These are phyloP conservation scores for Fusarium tupiense DNA, from an alignment of 2,329 filamentous ascomycete species.

Conservation along the genomic window DNA sequence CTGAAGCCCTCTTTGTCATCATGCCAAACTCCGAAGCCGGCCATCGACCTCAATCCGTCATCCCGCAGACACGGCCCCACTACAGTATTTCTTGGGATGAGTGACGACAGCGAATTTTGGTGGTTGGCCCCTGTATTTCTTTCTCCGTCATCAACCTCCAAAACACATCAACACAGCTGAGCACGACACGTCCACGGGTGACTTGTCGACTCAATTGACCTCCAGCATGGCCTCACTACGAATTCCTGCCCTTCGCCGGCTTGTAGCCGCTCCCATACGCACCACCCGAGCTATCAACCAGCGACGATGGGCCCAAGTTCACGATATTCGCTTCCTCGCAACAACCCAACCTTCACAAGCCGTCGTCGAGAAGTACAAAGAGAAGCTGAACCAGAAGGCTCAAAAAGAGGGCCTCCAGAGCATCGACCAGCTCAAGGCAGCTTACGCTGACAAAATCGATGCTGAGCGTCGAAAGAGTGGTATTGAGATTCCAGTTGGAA, in stretches of 20 bases:
- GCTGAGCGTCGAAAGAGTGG: conserved; percentile 74
- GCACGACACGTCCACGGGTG: conserved; percentile 4
- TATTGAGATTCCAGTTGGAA: conserved; percentile 52
- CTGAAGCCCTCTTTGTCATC: conserved; percentile 40
- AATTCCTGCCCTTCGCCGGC: conserved; percentile 59
- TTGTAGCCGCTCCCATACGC: conserved; percentile 49
- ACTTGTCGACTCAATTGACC: conserved; percentile 8
- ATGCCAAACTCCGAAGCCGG: conserved; percentile 42
- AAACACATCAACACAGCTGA: conserved; percentile 2
- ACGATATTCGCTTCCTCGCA: conserved; percentile 89
- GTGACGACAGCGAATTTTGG: conserved; percentile 39
- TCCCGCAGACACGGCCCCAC: conserved; percentile 30
- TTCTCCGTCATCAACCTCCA: conserved; percentile 9
- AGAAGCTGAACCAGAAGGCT: conserved; percentile 86
- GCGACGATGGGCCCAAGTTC: conserved; percentile 88
- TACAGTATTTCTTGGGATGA: conserved; percentile 16
- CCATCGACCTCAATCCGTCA: conserved; percentile 8
- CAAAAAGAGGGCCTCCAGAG: conserved; percentile 74
- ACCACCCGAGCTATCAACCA: conserved; percentile 60
- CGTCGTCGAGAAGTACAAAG: conserved; percentile 84
- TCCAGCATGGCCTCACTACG: conserved; percentile 60
- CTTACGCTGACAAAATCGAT: conserved; percentile 85
- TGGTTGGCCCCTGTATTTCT: conserved; percentile 21
- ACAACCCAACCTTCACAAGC: conserved; percentile 75
- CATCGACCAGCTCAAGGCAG: conserved; percentile 80